Conservation (phyloP, 257 asterid genomes). For the Primulina huaijiensis region DNA sequence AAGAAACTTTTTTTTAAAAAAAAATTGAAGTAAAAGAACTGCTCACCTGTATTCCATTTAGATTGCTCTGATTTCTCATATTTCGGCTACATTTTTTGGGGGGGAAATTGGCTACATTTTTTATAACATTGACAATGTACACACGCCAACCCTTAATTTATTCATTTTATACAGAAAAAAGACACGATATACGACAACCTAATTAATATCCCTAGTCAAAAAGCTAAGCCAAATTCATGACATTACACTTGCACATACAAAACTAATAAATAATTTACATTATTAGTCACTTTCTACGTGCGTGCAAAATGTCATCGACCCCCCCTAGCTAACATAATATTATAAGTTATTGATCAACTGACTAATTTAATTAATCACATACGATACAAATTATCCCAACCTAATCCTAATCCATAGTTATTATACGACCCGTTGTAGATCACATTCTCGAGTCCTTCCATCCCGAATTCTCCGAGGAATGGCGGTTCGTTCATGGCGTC, state of each 20-base stretch:
- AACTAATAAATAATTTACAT: neutral
- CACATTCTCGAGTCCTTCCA: conserved; percentile 44
- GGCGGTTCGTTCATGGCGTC: conserved; percentile 35
- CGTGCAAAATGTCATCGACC: neutral
- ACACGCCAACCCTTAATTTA: neutral
- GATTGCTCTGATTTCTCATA: no score
- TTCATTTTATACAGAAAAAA: neutral
- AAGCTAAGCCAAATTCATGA: neutral
- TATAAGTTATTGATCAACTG: no score
- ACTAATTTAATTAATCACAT: conserved; percentile 2
- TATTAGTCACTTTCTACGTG: neutral
- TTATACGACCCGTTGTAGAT: conserved; percentile 31
- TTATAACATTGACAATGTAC: neutral
- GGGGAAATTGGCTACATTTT: no score
- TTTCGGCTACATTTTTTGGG: neutral
- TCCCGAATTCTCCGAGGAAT: conserved; percentile 45
- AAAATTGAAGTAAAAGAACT: no score
- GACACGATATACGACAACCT: neutral
- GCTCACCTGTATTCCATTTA: no score
- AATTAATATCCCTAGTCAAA: neutral
- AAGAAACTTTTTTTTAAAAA: no score
- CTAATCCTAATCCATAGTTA: conserved; percentile 20
- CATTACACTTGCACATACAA: neutral
- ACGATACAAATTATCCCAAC: conserved; percentile 41
- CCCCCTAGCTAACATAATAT: neutral